phyloP scores from a whole-genome alignment of 441 rosid genomes.

The Erysimum cheiri region DNA sequence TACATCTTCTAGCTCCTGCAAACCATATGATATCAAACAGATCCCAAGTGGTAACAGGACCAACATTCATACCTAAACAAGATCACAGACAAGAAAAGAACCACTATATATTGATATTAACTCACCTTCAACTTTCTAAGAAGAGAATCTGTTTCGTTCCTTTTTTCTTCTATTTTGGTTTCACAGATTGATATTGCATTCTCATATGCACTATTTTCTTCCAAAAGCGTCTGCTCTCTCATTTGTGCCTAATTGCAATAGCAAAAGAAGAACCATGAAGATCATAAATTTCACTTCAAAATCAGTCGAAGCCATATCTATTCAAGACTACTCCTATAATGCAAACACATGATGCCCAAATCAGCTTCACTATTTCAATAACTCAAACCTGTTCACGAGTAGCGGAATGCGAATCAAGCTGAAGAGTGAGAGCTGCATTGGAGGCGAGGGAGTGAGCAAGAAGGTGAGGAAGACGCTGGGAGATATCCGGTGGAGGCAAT shows the following conservation, averaged over 20 bases:
- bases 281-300: conserved; percentile 2
- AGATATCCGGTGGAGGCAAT: conserved; percentile 84
- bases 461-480: conserved; percentile 90
- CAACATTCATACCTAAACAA: conserved; percentile 12
- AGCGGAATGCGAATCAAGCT: conserved; percentile 89
- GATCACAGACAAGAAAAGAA: conserved; percentile 5
- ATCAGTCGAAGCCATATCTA: background rate
- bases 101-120: background rate
- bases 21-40: conserved; percentile 11
- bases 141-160: conserved; percentile 68
- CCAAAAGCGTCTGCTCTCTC: conserved; percentile 73
- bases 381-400: conserved; percentile 78
- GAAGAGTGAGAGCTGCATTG: conserved; percentile 86
- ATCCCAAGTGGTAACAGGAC: conserved; percentile 8
- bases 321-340: background rate
- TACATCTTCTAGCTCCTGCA: conserved; percentile 72
- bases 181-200: conserved; percentile 79
- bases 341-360: background rate
- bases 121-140: conserved; percentile 65
- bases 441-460: conserved; percentile 93
- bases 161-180: conserved; percentile 67
- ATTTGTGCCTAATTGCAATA: conserved; percentile 64
- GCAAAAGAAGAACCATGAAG: conserved; percentile 23
- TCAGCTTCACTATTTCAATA: background rate
- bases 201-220: conserved; percentile 78